A percentile compares a stretch with the other conserved stretches of the same genome.
These are phyloP conservation scores for Nicotiana noctiflora DNA, from an alignment of 257 asterid species.

Conservation along the genomic window DNA sequence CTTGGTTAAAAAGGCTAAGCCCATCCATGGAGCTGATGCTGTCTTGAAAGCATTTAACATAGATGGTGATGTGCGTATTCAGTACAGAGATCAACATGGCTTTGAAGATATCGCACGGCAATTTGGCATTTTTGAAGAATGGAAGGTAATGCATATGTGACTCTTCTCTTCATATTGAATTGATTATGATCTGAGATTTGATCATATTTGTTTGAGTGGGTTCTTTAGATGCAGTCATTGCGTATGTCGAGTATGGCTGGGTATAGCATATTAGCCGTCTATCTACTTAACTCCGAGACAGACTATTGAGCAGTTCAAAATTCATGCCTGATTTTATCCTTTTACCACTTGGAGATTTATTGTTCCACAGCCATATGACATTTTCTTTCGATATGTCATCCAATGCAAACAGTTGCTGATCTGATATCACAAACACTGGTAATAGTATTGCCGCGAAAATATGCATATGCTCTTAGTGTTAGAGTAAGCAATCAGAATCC, in stretches of 20 bases:
- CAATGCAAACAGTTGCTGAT: neutral
- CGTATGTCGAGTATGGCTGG: neutral
- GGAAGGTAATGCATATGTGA: conserved; percentile 61
- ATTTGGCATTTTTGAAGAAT: conserved; percentile 94
- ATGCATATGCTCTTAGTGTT: neutral
- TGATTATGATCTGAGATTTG: conserved; percentile 1
- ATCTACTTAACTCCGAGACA: neutral
- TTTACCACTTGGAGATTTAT: neutral
- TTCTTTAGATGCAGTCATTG: neutral
- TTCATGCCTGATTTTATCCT: neutral
- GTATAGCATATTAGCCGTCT: neutral
- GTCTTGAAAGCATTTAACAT: conserved; percentile 57
- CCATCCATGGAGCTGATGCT: conserved; percentile 55
- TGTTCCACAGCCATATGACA: neutral
- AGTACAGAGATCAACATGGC: conserved; percentile 56
- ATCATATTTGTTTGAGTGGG: neutral
- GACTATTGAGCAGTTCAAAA: neutral
- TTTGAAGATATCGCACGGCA: conserved; percentile 70
- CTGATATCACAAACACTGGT: neutral
- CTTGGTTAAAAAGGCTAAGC: conserved; percentile 65
- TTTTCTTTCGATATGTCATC: neutral
- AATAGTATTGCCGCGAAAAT: neutral
- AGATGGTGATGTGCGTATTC: conserved; percentile 73
- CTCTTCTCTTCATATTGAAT: neutral
- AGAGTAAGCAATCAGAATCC: conserved; percentile 3